Evolutionary conservation across 73 alveolate species (phyloP).

Genomic region (Stentor coeruleus): DNA sequence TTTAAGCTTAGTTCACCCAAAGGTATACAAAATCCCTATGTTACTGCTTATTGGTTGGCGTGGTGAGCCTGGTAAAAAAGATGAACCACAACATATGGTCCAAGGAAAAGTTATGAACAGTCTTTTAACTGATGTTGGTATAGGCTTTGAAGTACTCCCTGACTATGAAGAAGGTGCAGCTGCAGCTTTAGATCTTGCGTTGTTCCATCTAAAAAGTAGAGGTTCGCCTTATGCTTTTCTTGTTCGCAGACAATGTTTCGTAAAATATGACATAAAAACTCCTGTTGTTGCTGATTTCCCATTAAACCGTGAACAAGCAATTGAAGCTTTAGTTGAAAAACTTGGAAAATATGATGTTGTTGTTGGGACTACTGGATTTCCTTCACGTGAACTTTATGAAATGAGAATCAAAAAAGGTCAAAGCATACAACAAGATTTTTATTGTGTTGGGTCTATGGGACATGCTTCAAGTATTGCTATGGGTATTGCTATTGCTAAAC

Average conservation of each 20-base stretch:
- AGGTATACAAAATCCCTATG: conserved; percentile 85
- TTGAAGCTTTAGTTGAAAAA: conserved; percentile 4
- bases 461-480: conserved; percentile 84
- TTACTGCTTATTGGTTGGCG: conserved; percentile 85
- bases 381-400: conserved; percentile 79
- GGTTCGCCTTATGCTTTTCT: too few species aligned
- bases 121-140: conserved; percentile 72
- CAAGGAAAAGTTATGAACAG: too few species aligned
- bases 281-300: too few species aligned
- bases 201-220: too few species aligned
- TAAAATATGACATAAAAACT: too few species aligned
- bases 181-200: too few species aligned
- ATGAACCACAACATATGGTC: conserved; percentile 85
- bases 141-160: conserved; percentile 70
- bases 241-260: too few species aligned
- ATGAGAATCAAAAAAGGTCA: conserved; percentile 52
- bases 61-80: conserved; percentile 88
- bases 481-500: conserved; percentile 51
- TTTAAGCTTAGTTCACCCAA: too few species aligned
- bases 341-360: conserved; percentile 55
- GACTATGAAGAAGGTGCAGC: too few species aligned
- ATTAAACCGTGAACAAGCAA: too few species aligned
- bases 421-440: conserved; percentile 40
- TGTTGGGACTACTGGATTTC: conserved; percentile 78
- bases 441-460: conserved; percentile 87